Percentiles rank a stretch among this genome's conserved stretches.
Evolutionary conservation across 148 eudicot species (phyloP).

Genomic region (Agrostemma githago): DNA sequence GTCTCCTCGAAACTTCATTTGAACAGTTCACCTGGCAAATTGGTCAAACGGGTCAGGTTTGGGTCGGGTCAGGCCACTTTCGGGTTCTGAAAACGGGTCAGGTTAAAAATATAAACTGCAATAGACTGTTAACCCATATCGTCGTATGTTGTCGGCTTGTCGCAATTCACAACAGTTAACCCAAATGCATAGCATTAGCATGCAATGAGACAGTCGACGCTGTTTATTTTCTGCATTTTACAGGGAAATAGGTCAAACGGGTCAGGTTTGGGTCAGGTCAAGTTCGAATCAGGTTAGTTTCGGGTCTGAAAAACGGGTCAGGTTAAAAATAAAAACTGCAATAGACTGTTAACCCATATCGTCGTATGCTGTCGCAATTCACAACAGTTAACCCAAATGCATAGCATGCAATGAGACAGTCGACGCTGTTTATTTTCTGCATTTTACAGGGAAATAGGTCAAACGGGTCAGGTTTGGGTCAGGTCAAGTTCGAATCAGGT

Average conservation of each 20-base stretch:
- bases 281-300: no score
- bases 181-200: not conserved
- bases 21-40: not conserved
- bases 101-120: not conserved
- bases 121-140: not conserved
- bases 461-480: not conserved
- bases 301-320: not conserved
- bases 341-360: not conserved
- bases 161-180: not conserved
- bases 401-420: no score
- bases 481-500: no score
- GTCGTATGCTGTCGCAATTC: not conserved
- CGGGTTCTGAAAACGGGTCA: not conserved
- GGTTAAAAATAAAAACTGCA: not conserved
- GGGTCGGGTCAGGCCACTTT: no score
- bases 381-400: not conserved
- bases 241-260: not conserved
- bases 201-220: no score
- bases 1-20: not conserved
- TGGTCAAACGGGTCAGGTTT: not conserved
- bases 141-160: not conserved
- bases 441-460: not conserved
- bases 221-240: no score
- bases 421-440: no score
- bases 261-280: not conserved